Base-by-base conservation (phyloP, 1,284 basidiomycete species). In the Ceratobasidium papillatum region DNA sequence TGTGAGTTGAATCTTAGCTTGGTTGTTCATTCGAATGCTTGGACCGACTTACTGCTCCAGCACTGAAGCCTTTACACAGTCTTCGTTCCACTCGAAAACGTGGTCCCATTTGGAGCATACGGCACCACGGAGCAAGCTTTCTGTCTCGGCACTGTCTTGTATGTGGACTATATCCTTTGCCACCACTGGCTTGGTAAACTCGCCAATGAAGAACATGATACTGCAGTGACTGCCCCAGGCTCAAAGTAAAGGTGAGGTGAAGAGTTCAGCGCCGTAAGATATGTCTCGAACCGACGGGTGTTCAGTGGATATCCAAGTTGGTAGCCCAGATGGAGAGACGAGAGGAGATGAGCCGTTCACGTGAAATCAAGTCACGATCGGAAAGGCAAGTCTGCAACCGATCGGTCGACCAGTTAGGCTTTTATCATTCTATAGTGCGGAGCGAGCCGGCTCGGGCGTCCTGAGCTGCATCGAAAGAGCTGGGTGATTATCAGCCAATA, bases 51-150 rank as follows among this genome's bases (percentile, higher is more conserved):
- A 69, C 75, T 62, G 38, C 32, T 74, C 66, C 22, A 73, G 32
- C 12, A 56, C 41, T 11, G 63, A 59, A 22, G 62, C 56, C 30
- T 54, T 74, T 47, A 74, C 72, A 66, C 75, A 76, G 43, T 58
- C 27, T 12, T 76, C 72, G 32, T 74, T 58, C 75, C 75, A 76
- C 17, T 61, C 72, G 72, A 76, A 74, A 30, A 73, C 49, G 27
- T 49, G 65, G 8, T 74, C 75, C 75, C 75, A 76, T 19, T 59
- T 61, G 27, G 51, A 71, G 43, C 54, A 71, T 25, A 71, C 49
- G 30, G 68, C 61, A 9, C 56, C 56, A 3, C 12, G 54, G 22
- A 43, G 68, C 17, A 71, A 22, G 19, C 58, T n/a, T 54, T 71
- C 68, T 71, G 68, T 71, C 43, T 71, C 52, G 36, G n/a, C 32